Conservation (phyloP, 1,284 basidiomycete species). For the Sphagnurus paluster region DNA sequence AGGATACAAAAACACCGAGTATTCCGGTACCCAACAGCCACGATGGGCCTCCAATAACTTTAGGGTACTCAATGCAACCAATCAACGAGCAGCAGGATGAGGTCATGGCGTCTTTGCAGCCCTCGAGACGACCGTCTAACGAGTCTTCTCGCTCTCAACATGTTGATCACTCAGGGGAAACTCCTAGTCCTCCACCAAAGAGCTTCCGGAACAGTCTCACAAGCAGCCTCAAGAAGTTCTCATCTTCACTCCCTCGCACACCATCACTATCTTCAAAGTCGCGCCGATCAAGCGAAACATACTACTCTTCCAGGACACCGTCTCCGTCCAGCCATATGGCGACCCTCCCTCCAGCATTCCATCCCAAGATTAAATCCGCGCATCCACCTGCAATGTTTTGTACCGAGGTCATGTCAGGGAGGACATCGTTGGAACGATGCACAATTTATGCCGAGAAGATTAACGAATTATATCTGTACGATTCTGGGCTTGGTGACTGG, state of each 20-base stretch:
- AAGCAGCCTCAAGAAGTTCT: conserved; percentile 48
- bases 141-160: conserved; percentile 15
- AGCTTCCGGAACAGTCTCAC: conserved; percentile 44
- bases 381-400: conserved; percentile 79
- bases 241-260: conserved; percentile 58
- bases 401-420: conserved; percentile 63
- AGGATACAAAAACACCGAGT: conserved; percentile 6
- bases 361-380: conserved; percentile 43
- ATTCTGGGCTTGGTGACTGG: conserved; percentile 84
- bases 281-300: conserved; percentile 30
- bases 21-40: conserved; percentile 14
- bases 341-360: conserved; percentile 26
- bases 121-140: conserved; percentile 14
- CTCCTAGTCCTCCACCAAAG: conserved; percentile 53
- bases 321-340: conserved; percentile 34
- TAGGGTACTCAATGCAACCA: conserved; percentile 34
- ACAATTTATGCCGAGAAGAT: conserved; percentile 80
- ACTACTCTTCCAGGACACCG: conserved; percentile 42
- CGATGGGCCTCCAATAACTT: conserved; percentile 38
- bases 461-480: conserved; percentile 76
- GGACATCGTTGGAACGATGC: conserved; percentile 72
- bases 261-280: conserved; percentile 42
- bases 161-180: conserved; percentile 19
- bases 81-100: conserved; percentile 17
- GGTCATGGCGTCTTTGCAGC: too few species aligned